Conservation (phyloP, 2,329 filamentous ascomycete genomes). For the Colletotrichum tabaci region DNA sequence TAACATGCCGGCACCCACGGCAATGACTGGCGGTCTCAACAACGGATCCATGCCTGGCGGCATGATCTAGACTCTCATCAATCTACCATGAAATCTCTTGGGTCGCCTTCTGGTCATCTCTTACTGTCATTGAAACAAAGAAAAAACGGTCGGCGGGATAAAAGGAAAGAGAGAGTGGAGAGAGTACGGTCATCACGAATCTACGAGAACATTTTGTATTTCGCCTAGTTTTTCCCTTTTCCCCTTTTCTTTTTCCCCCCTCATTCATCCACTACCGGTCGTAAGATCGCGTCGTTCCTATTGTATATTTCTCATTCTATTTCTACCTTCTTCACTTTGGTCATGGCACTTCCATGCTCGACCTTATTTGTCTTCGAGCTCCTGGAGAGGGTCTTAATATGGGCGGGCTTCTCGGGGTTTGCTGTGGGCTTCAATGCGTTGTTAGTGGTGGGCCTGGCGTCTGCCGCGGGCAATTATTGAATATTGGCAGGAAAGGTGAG, state of each 20-base stretch:
- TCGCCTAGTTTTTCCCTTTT: slow-evolving; percentile 17
- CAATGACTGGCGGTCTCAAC: slow-evolving; percentile 49
- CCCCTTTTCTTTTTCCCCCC: slow-evolving; percentile 9
- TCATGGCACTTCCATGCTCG: neutral
- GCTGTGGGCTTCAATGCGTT: slow-evolving; percentile 3
- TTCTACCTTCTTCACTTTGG: neutral
- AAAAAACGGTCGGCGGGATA: slow-evolving; percentile 15
- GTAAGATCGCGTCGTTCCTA: slow-evolving; percentile 5
- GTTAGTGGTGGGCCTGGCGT: slow-evolving; percentile 40
- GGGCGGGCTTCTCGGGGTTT: slow-evolving; percentile 28
- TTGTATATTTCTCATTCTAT: slow-evolving; percentile 37
- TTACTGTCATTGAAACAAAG: slow-evolving; percentile 1
- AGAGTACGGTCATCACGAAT: slow-evolving; percentile 40
- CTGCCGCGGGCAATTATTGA: slow-evolving; percentile 27
- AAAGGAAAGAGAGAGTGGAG: slow-evolving; percentile 9
- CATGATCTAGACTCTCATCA: slow-evolving; percentile 58
- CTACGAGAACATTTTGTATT: slow-evolving; percentile 36
- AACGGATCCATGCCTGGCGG: slow-evolving; percentile 56
- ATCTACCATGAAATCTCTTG: neutral
- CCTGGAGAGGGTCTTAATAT: slow-evolving; percentile 39
- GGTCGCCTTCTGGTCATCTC: slow-evolving; percentile 17
- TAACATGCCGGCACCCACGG: slow-evolving; percentile 47
- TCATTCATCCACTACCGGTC: neutral
- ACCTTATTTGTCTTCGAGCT: slow-evolving; percentile 24
- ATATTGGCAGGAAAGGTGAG: neutral